These are phyloP conservation scores for Vitis labrusca DNA, from an alignment of 164 flowering plant species.

Conservation along the genomic window DNA sequence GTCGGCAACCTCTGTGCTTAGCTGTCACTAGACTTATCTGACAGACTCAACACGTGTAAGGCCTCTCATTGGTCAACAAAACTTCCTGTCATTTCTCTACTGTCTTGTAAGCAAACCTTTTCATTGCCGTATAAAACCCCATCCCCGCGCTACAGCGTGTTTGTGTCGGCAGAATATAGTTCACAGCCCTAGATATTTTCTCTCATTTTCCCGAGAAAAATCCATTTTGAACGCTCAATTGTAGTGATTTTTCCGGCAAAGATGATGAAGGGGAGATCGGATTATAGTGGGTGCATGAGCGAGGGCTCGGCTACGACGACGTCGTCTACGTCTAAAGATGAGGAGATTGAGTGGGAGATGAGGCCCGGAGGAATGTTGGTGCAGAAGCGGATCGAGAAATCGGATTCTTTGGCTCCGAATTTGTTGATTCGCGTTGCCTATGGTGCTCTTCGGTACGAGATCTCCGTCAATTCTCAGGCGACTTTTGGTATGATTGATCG, in stretches of 20 bases:
- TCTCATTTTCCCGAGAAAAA: slow-evolving; percentile 14
- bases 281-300: slow-evolving; percentile 16
- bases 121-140: background rate
- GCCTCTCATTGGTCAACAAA: slow-evolving; percentile 13
- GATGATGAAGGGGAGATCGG: slow-evolving; percentile 30
- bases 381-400: slow-evolving; percentile 40
- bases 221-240: too few species aligned
- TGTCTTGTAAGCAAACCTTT: background rate
- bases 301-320: slow-evolving; percentile 12
- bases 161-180: slow-evolving; percentile 39
- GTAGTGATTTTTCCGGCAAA: background rate
- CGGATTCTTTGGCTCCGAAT: slow-evolving; percentile 23
- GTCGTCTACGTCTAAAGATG: slow-evolving; percentile 20
- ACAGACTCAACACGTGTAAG: slow-evolving; percentile 18
- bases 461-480: slow-evolving; percentile 51
- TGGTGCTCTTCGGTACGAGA: slow-evolving; percentile 48
- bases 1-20: slow-evolving; percentile 38
- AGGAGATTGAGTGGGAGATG: slow-evolving; percentile 55
- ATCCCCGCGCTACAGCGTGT: background rate
- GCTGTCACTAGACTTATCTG: slow-evolving; percentile 24
- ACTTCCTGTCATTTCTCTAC: slow-evolving; percentile 1
- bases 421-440: slow-evolving; percentile 42
- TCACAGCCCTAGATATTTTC: background rate
- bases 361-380: slow-evolving; percentile 82
- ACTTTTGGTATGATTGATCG: slow-evolving; percentile 51